These are phyloP conservation scores for Globisporangium cederbergense DNA, from an alignment of 352 stramenopile genomes.

Conservation along the genomic window DNA sequence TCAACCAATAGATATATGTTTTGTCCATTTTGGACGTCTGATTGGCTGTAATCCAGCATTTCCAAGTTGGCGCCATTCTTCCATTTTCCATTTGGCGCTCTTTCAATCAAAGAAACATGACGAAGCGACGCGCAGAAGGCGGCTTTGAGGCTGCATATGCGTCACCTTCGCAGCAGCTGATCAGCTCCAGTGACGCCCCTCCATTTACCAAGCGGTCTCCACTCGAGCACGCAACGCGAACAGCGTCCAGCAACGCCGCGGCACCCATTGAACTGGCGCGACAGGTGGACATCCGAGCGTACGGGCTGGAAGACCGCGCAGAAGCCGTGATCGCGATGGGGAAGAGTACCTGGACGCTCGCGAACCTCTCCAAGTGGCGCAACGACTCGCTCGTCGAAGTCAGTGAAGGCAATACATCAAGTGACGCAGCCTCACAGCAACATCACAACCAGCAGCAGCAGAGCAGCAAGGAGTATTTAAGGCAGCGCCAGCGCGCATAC, in stretches of 20 bases:
- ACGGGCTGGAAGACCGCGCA: constrained; percentile 72
- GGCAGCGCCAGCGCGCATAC: constrained; percentile 68
- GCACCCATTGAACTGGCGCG: constrained; percentile 15
- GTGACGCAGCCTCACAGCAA: background rate
- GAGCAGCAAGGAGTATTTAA: constrained; percentile 44
- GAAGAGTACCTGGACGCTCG: constrained; percentile 49
- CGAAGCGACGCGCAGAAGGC: constrained; percentile 9
- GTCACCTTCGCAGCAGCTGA: background rate
- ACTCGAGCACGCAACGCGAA: background rate
- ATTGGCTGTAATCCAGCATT: constrained; percentile 3
- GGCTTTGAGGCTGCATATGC: background rate
- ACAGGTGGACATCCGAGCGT: constrained; percentile 56
- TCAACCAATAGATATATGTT: constrained; percentile 20
- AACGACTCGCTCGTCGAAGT: constrained; percentile 26
- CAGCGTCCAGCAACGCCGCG: background rate
- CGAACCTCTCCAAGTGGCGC: constrained; percentile 63
- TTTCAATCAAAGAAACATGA: constrained; percentile 6
- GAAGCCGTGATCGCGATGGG: constrained; percentile 60
- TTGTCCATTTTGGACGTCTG: background rate
- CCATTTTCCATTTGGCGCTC: constrained; percentile 1
- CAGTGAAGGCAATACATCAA: background rate
- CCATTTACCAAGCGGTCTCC: background rate
- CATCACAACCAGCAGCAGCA: background rate
- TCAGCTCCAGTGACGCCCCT: background rate
- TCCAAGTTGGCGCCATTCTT: constrained; percentile 10